A percentile compares a stretch with the other conserved stretches of the same genome.
These are phyloP conservation scores for Kwoniella dendrophila DNA, from an alignment of 768 basidiomycete genomes.

Conservation along the genomic window DNA sequence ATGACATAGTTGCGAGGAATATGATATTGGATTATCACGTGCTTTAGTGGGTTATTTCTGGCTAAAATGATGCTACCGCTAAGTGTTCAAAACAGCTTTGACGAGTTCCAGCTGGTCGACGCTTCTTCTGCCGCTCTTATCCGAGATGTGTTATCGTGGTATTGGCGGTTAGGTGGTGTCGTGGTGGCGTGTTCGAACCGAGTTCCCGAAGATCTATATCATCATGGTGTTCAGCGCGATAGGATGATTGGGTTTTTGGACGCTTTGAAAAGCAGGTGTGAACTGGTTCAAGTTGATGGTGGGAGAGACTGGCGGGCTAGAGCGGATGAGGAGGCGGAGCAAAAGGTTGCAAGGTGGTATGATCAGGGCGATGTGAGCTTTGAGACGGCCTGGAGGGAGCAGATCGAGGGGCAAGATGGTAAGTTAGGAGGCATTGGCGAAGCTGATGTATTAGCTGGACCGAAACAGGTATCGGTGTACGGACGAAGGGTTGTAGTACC, in stretches of 20 bases:
- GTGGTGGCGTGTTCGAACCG: constrained; percentile 61
- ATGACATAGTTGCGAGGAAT: constrained; percentile 42
- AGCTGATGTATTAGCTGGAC: constrained; percentile 14
- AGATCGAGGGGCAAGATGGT: constrained; percentile 20
- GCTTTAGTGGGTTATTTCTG: constrained; percentile 40
- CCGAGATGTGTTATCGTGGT: constrained; percentile 63
- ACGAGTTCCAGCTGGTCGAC: constrained; percentile 67
- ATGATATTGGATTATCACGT: constrained; percentile 55
- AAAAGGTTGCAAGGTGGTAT: constrained; percentile 22
- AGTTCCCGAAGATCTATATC: constrained; percentile 64
- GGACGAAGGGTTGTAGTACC: constrained; percentile 61
- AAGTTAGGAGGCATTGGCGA: constrained; percentile 3
- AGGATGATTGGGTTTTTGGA: constrained; percentile 65
- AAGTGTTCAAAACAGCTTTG: constrained; percentile 57
- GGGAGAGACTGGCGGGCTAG: constrained; percentile 60
- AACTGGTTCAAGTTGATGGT: constrained; percentile 60
- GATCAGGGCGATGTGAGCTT: constrained; percentile 21
- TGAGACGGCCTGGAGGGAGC: constrained; percentile 28
- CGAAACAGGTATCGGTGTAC: constrained; percentile 59
- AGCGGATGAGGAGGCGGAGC: constrained; percentile 11
- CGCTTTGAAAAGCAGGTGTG: constrained; percentile 63
- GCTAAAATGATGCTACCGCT: constrained; percentile 25
- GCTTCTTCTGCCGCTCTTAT: constrained; percentile 62
- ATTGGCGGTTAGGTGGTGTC: constrained; percentile 67
- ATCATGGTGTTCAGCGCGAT: constrained; percentile 64